Conservation (phyloP, 2,329 filamentous ascomycete genomes). For the Diaporthe sp. region DNA sequence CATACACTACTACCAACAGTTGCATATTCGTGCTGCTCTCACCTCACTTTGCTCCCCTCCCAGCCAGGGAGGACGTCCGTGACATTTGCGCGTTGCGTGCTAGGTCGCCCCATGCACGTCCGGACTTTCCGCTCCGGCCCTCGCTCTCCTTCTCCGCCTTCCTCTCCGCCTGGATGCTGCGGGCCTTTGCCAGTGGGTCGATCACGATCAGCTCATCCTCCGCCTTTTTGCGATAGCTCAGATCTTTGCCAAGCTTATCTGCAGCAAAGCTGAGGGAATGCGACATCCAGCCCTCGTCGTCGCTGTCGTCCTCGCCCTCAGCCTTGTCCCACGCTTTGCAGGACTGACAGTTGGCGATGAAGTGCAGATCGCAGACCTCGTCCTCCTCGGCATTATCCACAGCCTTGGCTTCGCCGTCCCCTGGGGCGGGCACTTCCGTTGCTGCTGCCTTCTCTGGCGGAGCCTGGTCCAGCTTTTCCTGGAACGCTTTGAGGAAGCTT, state of each 20-base stretch:
- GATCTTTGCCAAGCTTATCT: slow-evolving; percentile 90
- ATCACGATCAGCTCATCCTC: slow-evolving; percentile 94
- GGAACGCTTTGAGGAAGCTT: slow-evolving; percentile 83
- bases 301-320: slow-evolving; percentile 66
- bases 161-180: slow-evolving; percentile 76
- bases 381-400: slow-evolving; percentile 69
- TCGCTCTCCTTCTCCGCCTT: slow-evolving; percentile 66
- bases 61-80: slow-evolving; percentile 65
- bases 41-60: slow-evolving; percentile 67
- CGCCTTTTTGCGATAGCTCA: slow-evolving; percentile 90
- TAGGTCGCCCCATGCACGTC: slow-evolving; percentile 70
- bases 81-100: slow-evolving; percentile 70
- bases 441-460: slow-evolving; percentile 55
- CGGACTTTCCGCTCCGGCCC: slow-evolving; percentile 61
- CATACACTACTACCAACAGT: neutral
- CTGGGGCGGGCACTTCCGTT: slow-evolving; percentile 39
- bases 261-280: slow-evolving; percentile 89
- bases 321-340: slow-evolving; percentile 86
- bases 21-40: neutral
- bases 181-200: slow-evolving; percentile 87
- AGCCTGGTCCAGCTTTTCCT: slow-evolving; percentile 76
- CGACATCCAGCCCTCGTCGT: slow-evolving; percentile 84
- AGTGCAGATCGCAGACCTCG: slow-evolving; percentile 90
- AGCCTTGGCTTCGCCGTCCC: slow-evolving; percentile 47
- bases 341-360: slow-evolving; percentile 94